Percentiles rank a stretch among this genome's conserved stretches.
phyloP scores from a whole-genome alignment of 371 early-diverging fungal genomes.

The Apophysomyces elegans region DNA sequence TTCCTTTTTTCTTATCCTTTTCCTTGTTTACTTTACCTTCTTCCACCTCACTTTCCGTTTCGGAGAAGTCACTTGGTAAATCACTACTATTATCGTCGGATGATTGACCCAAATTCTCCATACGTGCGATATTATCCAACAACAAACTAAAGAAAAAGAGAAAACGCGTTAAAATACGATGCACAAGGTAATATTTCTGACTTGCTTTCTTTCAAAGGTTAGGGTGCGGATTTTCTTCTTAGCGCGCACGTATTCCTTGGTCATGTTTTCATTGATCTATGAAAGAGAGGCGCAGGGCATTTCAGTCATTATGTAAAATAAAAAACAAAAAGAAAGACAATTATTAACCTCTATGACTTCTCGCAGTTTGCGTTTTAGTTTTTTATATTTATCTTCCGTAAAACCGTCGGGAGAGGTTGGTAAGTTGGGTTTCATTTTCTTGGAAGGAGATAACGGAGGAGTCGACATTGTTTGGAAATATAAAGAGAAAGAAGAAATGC shows the following conservation, averaged over 20 bases:
- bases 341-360: constrained; percentile 55
- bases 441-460: constrained; percentile 1
- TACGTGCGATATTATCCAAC: constrained; percentile 50
- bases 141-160: constrained; percentile 32
- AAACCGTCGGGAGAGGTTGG: constrained; percentile 11
- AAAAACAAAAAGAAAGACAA: neutral
- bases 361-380: constrained; percentile 58
- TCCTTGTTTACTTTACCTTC: constrained; percentile 27
- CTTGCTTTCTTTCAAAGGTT: constrained; percentile 61
- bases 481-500: constrained; percentile 1
- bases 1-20: neutral
- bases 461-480: constrained; percentile 4
- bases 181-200: neutral
- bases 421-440: neutral
- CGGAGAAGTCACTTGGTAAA: constrained; percentile 37
- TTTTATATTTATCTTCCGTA: constrained; percentile 56
- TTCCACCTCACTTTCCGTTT: constrained; percentile 26
- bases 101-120: constrained; percentile 29
- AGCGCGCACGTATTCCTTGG: constrained; percentile 43
- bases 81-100: constrained; percentile 49
- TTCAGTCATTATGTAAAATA: neutral
- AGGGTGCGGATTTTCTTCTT: constrained; percentile 52
- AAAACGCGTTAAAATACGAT: neutral
- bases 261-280: constrained; percentile 58
- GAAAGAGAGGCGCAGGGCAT: constrained; percentile 1